Evolutionary conservation across 495 filamentous ascomycete species (phyloP).

Genomic region (Hypoxylon fragiforme): DNA sequence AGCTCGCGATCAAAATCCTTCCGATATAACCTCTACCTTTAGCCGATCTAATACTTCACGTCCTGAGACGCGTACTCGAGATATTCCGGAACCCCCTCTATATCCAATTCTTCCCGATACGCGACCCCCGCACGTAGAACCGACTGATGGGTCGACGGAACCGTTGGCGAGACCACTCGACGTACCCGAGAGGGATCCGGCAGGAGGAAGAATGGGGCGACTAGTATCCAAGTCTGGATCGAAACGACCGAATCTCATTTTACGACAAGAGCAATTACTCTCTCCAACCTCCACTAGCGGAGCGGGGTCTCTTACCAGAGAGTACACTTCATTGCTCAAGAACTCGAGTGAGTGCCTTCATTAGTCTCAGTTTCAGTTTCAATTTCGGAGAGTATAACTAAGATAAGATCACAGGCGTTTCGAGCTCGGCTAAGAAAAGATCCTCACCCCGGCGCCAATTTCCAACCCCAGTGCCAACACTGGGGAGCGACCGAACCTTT

Average conservation of each 20-base stretch:
- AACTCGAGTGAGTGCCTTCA: slow-evolving; percentile 13
- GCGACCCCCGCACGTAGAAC: slow-evolving; percentile 10
- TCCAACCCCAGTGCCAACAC: slow-evolving; percentile 29
- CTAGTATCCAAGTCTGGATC: slow-evolving; percentile 32
- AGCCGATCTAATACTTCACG: slow-evolving; percentile 7
- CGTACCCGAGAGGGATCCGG: slow-evolving; percentile 12
- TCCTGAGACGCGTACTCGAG: slow-evolving; percentile 18
- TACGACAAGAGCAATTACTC: slow-evolving; percentile 41
- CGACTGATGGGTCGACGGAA: slow-evolving; percentile 28
- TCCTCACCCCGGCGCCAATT: slow-evolving; percentile 23
- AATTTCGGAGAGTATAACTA: slow-evolving; percentile 1
- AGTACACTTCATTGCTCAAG: slow-evolving; percentile 39
- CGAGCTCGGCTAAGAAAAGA: slow-evolving; percentile 32
- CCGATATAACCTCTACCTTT: slow-evolving; percentile 20
- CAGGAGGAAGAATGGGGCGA: slow-evolving; percentile 37
- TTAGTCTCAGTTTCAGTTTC: neutral
- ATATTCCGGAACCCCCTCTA: slow-evolving; percentile 7
- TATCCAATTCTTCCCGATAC: slow-evolving; percentile 33
- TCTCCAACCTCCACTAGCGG: slow-evolving; percentile 40
- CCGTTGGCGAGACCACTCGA: slow-evolving; percentile 19
- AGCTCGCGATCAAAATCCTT: slow-evolving; percentile 22
- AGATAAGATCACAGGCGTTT: slow-evolving; percentile 12
- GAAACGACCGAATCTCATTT: slow-evolving; percentile 31
- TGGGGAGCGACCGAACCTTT: slow-evolving; percentile 38
- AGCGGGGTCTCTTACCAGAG: slow-evolving; percentile 38